These are phyloP conservation scores for Balakata baccata DNA, from an alignment of 345 rosid genomes.

Conservation along the genomic window DNA sequence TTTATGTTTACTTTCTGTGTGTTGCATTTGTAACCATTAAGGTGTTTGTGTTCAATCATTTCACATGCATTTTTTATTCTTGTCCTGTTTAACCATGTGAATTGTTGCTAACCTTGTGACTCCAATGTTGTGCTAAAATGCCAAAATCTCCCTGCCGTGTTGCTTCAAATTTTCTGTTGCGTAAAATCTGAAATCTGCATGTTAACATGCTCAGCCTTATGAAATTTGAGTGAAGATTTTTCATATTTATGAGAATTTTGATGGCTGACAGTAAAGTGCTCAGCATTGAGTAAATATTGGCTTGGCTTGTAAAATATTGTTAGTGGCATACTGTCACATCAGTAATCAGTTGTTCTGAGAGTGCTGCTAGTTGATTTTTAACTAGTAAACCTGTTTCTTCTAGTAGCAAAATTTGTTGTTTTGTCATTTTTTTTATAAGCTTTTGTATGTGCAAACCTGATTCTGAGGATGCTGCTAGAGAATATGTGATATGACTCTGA, in stretches of 20 bases:
- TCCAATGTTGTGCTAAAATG: background rate
- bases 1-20: background rate
- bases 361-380: background rate
- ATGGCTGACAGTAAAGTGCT: background rate
- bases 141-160: background rate
- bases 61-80: background rate
- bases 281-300: background rate
- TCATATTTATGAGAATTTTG: background rate
- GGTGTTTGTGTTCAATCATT: background rate
- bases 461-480: background rate
- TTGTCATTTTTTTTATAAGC: background rate
- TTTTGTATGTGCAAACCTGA: background rate
- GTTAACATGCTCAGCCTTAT: background rate
- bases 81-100: background rate
- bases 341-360: conserved; percentile 1
- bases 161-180: background rate
- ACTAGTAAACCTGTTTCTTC: too few relatives aligned
- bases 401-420: too few relatives aligned
- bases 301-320: background rate
- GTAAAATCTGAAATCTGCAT: background rate
- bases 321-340: background rate
- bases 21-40: background rate
- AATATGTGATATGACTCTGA: background rate
- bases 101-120: background rate
- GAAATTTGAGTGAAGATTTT: background rate